Evolutionary conservation across 139 green algal species (phyloP).

Genomic region (Penium margaritaceum): DNA sequence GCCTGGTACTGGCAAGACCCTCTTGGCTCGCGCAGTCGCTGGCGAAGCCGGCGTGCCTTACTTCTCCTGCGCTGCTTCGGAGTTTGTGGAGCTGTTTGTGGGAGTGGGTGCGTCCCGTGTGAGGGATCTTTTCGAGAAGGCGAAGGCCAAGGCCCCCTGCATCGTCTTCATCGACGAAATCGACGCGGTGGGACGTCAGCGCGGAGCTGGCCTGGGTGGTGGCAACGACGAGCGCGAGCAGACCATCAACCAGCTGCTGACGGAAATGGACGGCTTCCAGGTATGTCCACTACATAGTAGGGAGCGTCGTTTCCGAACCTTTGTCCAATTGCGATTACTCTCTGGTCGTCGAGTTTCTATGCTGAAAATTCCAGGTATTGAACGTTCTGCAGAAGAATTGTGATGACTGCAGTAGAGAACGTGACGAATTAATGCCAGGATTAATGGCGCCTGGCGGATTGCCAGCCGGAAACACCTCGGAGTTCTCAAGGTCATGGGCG

Average conservation of each 20-base stretch:
- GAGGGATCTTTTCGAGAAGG: slow-evolving; percentile 79
- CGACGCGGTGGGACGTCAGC: slow-evolving; percentile 87
- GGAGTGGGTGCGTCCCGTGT: slow-evolving; percentile 84
- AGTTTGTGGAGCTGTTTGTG: slow-evolving; percentile 98
- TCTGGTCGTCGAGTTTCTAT: not conserved
- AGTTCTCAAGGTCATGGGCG: no score
- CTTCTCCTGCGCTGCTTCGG: slow-evolving; percentile 79
- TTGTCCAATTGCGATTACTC: not conserved
- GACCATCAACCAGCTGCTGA: slow-evolving; percentile 94
- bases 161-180: slow-evolving; percentile 99
- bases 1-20: slow-evolving; percentile 77
- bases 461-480: no score
- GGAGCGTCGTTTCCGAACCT: no score
- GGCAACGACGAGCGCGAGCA: slow-evolving; percentile 98
- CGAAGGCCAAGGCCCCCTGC: slow-evolving; percentile 85
- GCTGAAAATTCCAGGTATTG: not conserved
- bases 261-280: slow-evolving; percentile 58
- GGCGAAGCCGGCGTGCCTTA: slow-evolving; percentile 94
- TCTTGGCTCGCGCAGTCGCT: slow-evolving; percentile 80
- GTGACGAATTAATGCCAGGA: no score
- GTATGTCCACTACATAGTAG: not conserved
- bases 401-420: no score
- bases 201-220: slow-evolving; percentile 90
- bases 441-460: no score
- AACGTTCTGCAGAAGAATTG: not conserved